A percentile compares a stretch with the other conserved stretches of the same genome.
phyloP scores from a whole-genome alignment of 192 early-diverging fungal genomes.

The Coemansia furcata region DNA sequence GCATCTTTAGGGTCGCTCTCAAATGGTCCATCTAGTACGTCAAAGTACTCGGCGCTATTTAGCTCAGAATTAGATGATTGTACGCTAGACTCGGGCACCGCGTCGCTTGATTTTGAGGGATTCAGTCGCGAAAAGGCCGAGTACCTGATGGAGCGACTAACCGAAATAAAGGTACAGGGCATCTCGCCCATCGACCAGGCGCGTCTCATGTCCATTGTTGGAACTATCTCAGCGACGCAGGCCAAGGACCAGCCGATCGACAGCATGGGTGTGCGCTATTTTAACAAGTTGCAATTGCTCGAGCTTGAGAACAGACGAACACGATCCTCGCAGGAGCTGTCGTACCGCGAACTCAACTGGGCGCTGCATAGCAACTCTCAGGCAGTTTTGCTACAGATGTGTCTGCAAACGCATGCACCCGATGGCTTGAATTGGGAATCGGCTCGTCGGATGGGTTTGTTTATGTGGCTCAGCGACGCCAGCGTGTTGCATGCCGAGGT shows the following conservation, averaged over 20 bases:
- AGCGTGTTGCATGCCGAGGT: conserved; percentile 69
- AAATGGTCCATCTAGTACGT: not conserved
- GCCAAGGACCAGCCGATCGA: conserved; percentile 80
- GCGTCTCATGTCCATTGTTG: conserved; percentile 72
- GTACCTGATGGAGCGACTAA: conserved; percentile 38
- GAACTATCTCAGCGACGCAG: conserved; percentile 53
- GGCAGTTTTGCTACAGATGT: conserved; percentile 47
- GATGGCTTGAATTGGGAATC: conserved; percentile 76
- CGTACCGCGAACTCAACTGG: conserved; percentile 74
- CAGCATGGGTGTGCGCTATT: conserved; percentile 81
- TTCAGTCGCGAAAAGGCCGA: conserved; percentile 47
- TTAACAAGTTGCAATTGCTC: conserved; percentile 73
- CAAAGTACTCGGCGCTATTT: conserved; percentile 36
- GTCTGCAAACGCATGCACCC: conserved; percentile 45
- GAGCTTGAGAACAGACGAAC: conserved; percentile 54
- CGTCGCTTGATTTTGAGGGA: conserved; percentile 29
- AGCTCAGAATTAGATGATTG: conserved; percentile 1
- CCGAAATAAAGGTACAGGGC: conserved; percentile 49
- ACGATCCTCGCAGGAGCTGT: conserved; percentile 49
- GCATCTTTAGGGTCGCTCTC: not conserved
- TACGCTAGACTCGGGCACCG: conserved; percentile 1
- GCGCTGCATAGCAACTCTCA: conserved; percentile 90
- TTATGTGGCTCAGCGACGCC: conserved; percentile 80
- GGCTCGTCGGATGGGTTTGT: conserved; percentile 78
- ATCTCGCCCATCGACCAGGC: conserved; percentile 69